Base-by-base conservation (phyloP, 2,329 filamentous ascomycete genomes). In the Cladosporium phlei region DNA sequence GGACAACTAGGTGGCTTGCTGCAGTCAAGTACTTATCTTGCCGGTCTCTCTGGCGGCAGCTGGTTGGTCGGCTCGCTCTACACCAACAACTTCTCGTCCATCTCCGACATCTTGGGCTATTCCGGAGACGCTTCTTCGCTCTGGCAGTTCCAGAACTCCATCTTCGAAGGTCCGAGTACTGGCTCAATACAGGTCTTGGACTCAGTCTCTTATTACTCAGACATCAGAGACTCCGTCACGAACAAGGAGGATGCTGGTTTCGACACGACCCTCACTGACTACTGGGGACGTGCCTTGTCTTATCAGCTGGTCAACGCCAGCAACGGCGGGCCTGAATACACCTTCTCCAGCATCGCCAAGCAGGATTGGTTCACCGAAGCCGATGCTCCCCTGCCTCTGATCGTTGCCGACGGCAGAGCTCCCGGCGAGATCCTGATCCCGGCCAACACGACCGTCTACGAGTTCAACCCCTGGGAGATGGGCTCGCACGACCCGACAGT, bases 41-140 rank as follows among this genome's bases (percentile, higher is more conserved):
- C 87, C 2, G 88, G 87, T 7, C 73, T 95, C 3, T 91, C 86
- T 6, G 88, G 89, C 22, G 88, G 88, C 45, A 80, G 83, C 42
- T 95, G 89, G 89, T 73, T 94, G 14, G 78, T 94, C 4, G 86
- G 87, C n/a, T 88, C 84, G 46, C 71, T 95, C 8, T 90, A 80
- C 50, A 72, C 81, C 57, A 82, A 83, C 64, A 94, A 94, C 69
- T 94, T 88, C 63, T 85, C 82, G 8, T 80, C 82, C 0, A 76
- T 90, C 3, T 66, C 77, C 37, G 64, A 66, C 51, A 74, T 88
- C 39, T 66, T 78, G 40, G 66, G 72, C 19, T 40, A 54, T 20
- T 53, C 60, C 29, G 35, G 35, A 2, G 69, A 75, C 6, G 50
- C 60, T 3, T 70, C 69, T 4, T 67, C 68, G 10, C 63, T 85